Conservation (phyloP, 306 rosid genomes). For the Luffa acutangula region DNA sequence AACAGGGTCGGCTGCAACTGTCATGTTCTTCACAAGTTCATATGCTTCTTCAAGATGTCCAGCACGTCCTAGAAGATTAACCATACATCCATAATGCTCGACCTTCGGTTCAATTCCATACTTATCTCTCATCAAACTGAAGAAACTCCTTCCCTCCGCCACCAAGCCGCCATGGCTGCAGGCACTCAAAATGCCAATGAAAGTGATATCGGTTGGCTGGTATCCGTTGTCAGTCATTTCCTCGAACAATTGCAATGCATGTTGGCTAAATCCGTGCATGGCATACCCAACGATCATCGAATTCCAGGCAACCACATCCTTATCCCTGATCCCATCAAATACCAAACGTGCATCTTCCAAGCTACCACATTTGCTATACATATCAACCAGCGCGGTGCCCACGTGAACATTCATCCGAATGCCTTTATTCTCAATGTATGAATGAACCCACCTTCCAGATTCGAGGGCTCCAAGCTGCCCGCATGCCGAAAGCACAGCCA, state of each 20-base stretch:
- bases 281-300: conserved; percentile 68
- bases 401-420: conserved; percentile 38
- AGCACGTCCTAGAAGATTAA: conserved; percentile 70
- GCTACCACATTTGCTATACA: conserved; percentile 71
- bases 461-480: conserved; percentile 75
- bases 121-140: conserved; percentile 40
- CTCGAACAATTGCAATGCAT: conserved; percentile 48
- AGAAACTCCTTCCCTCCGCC: conserved; percentile 39
- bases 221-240: conserved; percentile 36
- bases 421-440: conserved; percentile 31
- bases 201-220: conserved; percentile 47
- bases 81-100: conserved; percentile 79
- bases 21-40: conserved; percentile 50
- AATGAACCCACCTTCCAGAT: conserved; percentile 72
- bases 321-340: conserved; percentile 35
- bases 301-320: conserved; percentile 71
- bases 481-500: conserved; percentile 60
- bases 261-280: conserved; percentile 52
- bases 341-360: conserved; percentile 52
- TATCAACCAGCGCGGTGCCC: conserved; percentile 67
- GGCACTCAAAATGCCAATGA: conserved; percentile 55
- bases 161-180: conserved; percentile 69
- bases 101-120: conserved; percentile 46
- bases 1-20: conserved; percentile 52
- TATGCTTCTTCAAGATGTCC: conserved; percentile 61